Evolutionary conservation across 768 basidiomycete species (phyloP), one percentile per base, ranked within the genome.

Genomic region (Antrodiella citrinella): DNA sequence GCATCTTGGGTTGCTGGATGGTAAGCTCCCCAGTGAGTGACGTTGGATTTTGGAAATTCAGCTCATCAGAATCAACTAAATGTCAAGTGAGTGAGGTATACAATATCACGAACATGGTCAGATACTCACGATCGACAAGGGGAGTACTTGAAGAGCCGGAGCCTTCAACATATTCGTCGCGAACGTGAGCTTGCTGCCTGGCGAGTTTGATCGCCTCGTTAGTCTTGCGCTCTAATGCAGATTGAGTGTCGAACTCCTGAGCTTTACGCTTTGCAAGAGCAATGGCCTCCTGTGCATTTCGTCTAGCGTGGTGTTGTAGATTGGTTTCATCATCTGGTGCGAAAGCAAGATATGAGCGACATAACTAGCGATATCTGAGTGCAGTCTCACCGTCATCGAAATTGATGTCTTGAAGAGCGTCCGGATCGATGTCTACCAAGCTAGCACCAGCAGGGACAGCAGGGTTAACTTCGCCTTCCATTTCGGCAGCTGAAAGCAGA

Each of bases 21-120:
- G 86, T 90, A 56, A 93, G 68, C 7, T 82, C 81, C 7, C 91
- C 92, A 43, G 77, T 87, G 56, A 94, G 68, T 13, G 91, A 90
- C 3, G 92, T 91, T 5, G 96, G 96, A 62, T 99, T 98, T 69
- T 97, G 94, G 82, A 99, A 98, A 69, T 99, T 97, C 35, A 99
- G 81, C 62, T 98, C 95, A 61, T 96, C 93, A 18, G 90, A 91
- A 65, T 95, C 93, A 58, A 95, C 91, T 93, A 3, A 20, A 24
- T 10, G 4, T 5, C 19, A 3, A 21, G 50, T 15, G 38, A 45
- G 12, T 43, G 2, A 40, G 26, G 15, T 15, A 18, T 18, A 26
- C 13, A 10, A 3, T 5, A n/a, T 4, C 26, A 24, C 21, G 4
- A 53, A 46, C 13, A 10, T 26, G 20, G 9, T 44, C 35, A 25